Evolutionary conservation across 1,284 basidiomycete genomes (phyloP), one percentile per base, ranked within the genome.

Genomic region (Tilletia setariae): DNA sequence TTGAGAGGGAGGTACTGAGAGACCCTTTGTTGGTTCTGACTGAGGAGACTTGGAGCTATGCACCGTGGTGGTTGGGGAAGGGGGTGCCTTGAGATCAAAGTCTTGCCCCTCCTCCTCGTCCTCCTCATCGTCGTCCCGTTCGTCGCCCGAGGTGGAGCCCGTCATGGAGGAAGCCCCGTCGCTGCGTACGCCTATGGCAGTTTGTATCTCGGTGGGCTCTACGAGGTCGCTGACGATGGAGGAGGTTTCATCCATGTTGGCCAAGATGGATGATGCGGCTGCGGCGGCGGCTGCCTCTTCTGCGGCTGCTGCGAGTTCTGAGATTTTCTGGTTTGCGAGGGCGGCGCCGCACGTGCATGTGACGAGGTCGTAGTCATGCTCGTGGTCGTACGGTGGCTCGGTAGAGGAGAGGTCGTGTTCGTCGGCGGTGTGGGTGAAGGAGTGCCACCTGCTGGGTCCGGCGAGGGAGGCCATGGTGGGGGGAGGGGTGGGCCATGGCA

Each of bases 271-370:
- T 30, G 25, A 28, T 13, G 56, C 56, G 2, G 56, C 56, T 32
- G 28, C 13, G 6, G 56, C 56, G 32, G 25, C 56, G 28, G 56
- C 56, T 35, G 28, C 56, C 35, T 25, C 56, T 30, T 11, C 56
- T 8, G 25, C 56, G 28, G 23, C 56, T 40, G 28, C 56, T 35
- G 56, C 56, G 19, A 61, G n/a, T 21, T 61, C 56, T 11, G 56
- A 28, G 11, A 61, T 13, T 21, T 61, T 61, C 32, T 32, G 30
- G 56, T 61, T 61, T 25, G 56, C 56, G 9, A 30, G 7, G 15
- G 56, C 56, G 25, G 56, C 56, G 9, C 56, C 56, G 56, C 56
- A 61, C 15, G 56, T 61, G 56, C 56, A 61, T 11, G 56, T 7
- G 56, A 61, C 32, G 30, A 19, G 30, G 28, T 61, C 56, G 9